Evolutionary conservation across 345 rosid species (phyloP).

Genomic region (Hibiscus tridactylites): DNA sequence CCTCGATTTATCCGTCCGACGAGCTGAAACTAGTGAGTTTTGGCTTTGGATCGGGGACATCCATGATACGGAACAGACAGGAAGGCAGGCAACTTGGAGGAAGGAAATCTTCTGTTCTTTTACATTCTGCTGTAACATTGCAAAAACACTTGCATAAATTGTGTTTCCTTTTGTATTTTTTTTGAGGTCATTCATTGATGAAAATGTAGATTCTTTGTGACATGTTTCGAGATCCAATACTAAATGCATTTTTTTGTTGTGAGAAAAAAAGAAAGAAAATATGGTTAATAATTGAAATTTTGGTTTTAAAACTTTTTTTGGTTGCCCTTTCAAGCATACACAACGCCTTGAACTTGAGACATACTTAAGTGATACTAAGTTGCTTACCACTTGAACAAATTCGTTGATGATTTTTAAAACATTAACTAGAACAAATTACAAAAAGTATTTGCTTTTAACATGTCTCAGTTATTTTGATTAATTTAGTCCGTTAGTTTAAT

Average conservation of each 20-base stretch:
- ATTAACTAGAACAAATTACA: too few relatives aligned
- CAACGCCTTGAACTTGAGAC: too few relatives aligned
- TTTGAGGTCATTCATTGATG: neutral
- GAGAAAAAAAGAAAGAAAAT: too few relatives aligned
- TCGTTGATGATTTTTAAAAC: too few relatives aligned
- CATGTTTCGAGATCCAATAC: neutral
- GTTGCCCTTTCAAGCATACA: too few relatives aligned
- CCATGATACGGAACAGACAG: neutral
- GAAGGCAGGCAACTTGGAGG: neutral
- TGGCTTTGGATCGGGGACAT: neutral
- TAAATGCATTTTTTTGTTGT: neutral
- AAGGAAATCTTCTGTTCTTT: neutral
- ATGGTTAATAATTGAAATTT: too few relatives aligned
- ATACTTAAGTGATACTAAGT: too few relatives aligned
- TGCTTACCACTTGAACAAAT: too few relatives aligned
- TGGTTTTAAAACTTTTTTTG: too few relatives aligned
- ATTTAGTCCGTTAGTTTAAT: too few relatives aligned
- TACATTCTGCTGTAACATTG: slow-evolving; percentile 9
- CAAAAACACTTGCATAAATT: slow-evolving; percentile 6
- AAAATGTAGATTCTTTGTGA: slow-evolving; percentile 20
- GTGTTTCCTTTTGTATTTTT: neutral
- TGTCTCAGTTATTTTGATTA: too few relatives aligned
- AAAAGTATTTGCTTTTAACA: neutral
- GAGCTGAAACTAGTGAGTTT: slow-evolving; percentile 1
- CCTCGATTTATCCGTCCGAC: slow-evolving; percentile 4